Conservation (phyloP, 2,329 filamentous ascomycete genomes). For the Colletotrichum lindemuthianum region DNA sequence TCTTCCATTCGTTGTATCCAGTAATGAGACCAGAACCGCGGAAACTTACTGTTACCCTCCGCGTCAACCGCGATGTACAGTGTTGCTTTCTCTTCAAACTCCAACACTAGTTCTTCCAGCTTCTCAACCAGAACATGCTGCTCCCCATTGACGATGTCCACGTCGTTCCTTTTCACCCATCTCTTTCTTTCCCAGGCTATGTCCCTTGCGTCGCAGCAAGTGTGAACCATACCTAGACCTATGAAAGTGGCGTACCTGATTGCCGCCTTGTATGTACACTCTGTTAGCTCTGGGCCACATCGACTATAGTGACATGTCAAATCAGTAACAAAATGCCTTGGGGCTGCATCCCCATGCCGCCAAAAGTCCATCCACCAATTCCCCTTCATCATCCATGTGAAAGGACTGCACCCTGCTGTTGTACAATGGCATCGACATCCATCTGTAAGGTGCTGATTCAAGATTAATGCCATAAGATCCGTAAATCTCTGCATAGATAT, state of each 20-base stretch:
- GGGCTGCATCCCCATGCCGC: neutral
- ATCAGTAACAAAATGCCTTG: neutral
- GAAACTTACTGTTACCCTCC: neutral
- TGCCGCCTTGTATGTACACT: neutral
- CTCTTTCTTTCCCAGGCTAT: neutral
- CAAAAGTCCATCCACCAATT: fast-evolving
- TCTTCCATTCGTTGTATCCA: neutral
- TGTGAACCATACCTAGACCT: neutral
- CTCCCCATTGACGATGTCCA: neutral
- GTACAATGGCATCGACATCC: neutral
- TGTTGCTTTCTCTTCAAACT: neutral
- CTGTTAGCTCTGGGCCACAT: neutral
- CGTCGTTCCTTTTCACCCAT: neutral
- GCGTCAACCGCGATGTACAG: neutral
- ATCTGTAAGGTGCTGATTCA: neutral
- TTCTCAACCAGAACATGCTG: neutral
- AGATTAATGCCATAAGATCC: neutral
- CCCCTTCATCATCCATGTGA: conserved; percentile 8
- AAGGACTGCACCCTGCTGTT: neutral
- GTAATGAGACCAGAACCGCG: neutral
- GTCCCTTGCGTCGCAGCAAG: neutral
- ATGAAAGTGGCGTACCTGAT: conserved; percentile 2
- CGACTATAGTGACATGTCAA: neutral
- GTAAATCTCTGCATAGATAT: neutral
- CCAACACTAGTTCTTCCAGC: neutral